Base-by-base conservation (phyloP, 2,329 filamentous ascomycete species). In the Xylaria sp. region DNA sequence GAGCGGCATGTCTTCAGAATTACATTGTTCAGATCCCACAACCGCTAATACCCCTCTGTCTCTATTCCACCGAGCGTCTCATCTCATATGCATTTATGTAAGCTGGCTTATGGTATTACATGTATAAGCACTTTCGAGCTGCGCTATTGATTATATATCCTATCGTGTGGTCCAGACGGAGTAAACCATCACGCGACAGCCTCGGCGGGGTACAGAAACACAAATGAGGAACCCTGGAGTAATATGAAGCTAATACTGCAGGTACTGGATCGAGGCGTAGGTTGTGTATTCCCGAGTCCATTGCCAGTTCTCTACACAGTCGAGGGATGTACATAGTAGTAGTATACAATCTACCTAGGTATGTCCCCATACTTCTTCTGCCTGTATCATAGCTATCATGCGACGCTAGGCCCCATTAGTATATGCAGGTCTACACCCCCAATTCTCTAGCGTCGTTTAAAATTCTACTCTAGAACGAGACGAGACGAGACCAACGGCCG, bases 341-440 rank as follows among this genome's bases (percentile, higher is more conserved):
- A 5, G 28, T 28, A 28, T 28, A 28, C 28, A 28, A 41, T n/a
- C 23, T 28, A 20, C 9, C 39, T 46, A 12, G n/a, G n/a, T 25
- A 13, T 28, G 31, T 15, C 6, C 9, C 18, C 57, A 6, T 31
- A 9, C 25, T 23, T 23, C 46, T 13, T 43, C 25, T 59, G 7
- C 43, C 48, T 46, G 48, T 28, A 28, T 28, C 28, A 28, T 28
- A 28, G 28, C 28, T 28, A 5, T 62, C 48, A 25, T 36, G 41
- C 10, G 60, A 36, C 59, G 60, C 67, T 70, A 67, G 64, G 28
- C 62, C 56, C 9, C 33, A 68, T 68, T 57, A 20, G 68, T 46
- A 23, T 39, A 57, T 64, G 63, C 54, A 63, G 25, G 60, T 25
- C 25, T 48, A n/a, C 15, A 31, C 49, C 9, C 49, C n/a, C 49